Percentiles rank a stretch among this genome's conserved stretches.
These are phyloP conservation scores for Cryptosporidium sp. DNA, from an alignment of 169 alveolate species.

Conservation along the genomic window DNA sequence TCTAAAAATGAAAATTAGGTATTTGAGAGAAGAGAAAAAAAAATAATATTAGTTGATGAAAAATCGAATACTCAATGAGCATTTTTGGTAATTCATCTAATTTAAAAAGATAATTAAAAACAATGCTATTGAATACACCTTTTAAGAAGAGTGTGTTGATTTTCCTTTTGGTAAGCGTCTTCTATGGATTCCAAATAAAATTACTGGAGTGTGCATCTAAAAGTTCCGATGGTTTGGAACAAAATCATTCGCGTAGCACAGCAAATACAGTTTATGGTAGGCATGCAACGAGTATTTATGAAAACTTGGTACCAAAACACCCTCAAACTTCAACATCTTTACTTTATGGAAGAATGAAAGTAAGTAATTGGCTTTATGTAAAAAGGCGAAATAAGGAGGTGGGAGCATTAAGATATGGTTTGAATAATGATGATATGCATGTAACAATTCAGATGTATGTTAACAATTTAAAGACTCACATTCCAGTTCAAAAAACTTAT, in stretches of 20 bases:
- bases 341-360: constrained; percentile 63
- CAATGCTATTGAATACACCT: background rate
- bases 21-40: no score
- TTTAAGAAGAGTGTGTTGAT: background rate
- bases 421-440: constrained; percentile 73
- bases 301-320: constrained; percentile 59
- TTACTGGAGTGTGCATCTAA: background rate
- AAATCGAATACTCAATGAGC: background rate
- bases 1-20: background rate
- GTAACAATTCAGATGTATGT: constrained; percentile 42
- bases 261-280: background rate
- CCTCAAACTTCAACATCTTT: constrained; percentile 30
- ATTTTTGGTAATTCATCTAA: background rate
- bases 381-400: constrained; percentile 19
- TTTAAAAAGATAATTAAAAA: background rate
- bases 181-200: constrained; percentile 1
- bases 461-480: constrained; percentile 43
- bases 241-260: background rate
- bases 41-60: background rate
- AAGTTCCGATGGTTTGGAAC: background rate
- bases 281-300: constrained; percentile 28
- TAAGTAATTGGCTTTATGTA: constrained; percentile 33
- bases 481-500: constrained; percentile 61
- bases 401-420: constrained; percentile 64
- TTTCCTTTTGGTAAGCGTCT: background rate